Conservation (phyloP, 306 rosid genomes). For the Acacia crassicarpa region DNA sequence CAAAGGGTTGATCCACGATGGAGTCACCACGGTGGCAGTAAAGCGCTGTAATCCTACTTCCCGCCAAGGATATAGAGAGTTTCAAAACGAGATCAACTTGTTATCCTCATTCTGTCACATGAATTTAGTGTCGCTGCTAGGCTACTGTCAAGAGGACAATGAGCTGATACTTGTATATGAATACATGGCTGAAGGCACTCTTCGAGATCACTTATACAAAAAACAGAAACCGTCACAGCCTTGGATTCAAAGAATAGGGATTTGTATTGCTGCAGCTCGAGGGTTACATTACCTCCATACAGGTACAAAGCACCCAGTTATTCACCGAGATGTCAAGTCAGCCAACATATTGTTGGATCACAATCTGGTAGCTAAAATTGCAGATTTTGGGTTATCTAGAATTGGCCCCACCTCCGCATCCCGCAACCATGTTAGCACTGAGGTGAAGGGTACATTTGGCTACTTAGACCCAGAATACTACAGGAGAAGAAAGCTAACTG, state of each 20-base stretch:
- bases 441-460: conserved; percentile 44
- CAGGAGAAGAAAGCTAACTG: conserved; percentile 35
- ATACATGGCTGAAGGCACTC: conserved; percentile 48
- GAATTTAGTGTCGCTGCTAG: conserved; percentile 45
- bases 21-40: conserved; percentile 30
- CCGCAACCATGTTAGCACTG: conserved; percentile 43
- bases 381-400: conserved; percentile 62
- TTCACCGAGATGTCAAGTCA: conserved; percentile 60
- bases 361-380: conserved; percentile 43
- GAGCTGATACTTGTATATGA: conserved; percentile 57
- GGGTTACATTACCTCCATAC: conserved; percentile 61
- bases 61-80: conserved; percentile 46
- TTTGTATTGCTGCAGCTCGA: conserved; percentile 55
- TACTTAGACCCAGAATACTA: conserved; percentile 55
- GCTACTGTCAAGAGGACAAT: conserved; percentile 45
- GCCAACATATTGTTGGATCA: conserved; percentile 56
- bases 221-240: conserved; percentile 27
- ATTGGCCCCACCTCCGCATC: conserved; percentile 18
- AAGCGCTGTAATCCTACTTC: conserved; percentile 49
- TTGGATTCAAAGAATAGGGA: conserved; percentile 47
- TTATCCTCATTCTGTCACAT: conserved; percentile 37
- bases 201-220: conserved; percentile 48
- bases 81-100: conserved; percentile 42
- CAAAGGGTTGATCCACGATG: conserved; percentile 38
- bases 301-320: conserved; percentile 38